A percentile compares a stretch with the other conserved stretches of the same genome.
phyloP scores from a whole-genome alignment of 805 yeast genomes.

The Spathaspora arborariae region DNA sequence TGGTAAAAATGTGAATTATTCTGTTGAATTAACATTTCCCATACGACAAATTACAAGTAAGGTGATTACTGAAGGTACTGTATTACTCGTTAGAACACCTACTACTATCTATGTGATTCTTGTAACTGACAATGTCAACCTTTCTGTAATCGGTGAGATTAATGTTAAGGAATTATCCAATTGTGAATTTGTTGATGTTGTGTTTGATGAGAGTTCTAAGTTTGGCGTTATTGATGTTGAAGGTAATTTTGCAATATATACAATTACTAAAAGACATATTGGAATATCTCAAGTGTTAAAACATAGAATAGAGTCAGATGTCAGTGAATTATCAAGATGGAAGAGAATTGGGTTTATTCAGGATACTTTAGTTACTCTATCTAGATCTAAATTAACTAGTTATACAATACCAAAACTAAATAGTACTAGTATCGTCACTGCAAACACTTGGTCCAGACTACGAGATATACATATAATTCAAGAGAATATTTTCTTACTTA shows the following conservation, averaged over 20 bases:
- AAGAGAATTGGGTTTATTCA: constrained; percentile 48
- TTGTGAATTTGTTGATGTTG: constrained; percentile 41
- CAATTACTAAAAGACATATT: constrained; percentile 8
- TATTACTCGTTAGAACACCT: constrained; percentile 32
- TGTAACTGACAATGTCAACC: background rate
- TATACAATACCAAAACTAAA: constrained; percentile 22
- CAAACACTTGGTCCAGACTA: constrained; percentile 52
- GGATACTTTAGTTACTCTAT: constrained; percentile 24
- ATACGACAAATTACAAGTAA: constrained; percentile 34
- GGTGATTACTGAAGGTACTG: background rate
- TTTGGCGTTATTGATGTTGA: constrained; percentile 46
- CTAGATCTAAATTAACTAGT: constrained; percentile 30
- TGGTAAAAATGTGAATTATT: background rate
- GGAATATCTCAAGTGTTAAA: background rate
- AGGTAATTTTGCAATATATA: constrained; percentile 50
- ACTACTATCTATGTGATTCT: constrained; percentile 26
- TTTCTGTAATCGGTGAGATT: constrained; percentile 16
- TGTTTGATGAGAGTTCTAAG: constrained; percentile 32
- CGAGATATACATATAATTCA: constrained; percentile 33
- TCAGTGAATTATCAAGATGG: constrained; percentile 54
- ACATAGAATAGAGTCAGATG: constrained; percentile 20
- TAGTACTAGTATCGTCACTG: constrained; percentile 32
- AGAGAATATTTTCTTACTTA: constrained; percentile 45
- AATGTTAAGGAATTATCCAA: constrained; percentile 20
- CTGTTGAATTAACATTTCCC: constrained; percentile 15